Evolutionary conservation across 108 stramenopile genomes (phyloP).

Genomic region (Asterionellopsis glacialis): DNA sequence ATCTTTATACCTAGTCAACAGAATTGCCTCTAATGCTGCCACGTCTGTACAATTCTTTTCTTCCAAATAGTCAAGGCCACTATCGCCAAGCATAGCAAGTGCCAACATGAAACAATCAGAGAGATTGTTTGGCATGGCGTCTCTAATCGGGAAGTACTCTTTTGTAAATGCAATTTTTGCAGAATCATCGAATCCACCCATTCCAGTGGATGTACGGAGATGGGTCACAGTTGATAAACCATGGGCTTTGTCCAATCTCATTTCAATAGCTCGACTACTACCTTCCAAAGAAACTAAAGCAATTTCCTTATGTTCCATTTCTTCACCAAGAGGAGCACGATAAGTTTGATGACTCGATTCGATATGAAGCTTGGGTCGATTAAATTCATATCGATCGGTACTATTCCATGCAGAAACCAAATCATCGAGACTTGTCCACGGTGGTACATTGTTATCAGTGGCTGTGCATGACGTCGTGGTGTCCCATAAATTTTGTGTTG

Average conservation of each 20-base stretch:
- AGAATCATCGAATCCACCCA: not conserved
- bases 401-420: constrained; percentile 10
- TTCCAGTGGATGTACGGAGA: constrained; percentile 3
- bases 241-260: constrained; percentile 17
- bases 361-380: constrained; percentile 1
- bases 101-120: constrained; percentile 21
- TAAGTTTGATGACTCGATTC: constrained; percentile 8
- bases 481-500: constrained; percentile 6
- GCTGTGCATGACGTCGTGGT: not conserved
- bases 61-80: not conserved
- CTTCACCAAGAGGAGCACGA: constrained; percentile 6
- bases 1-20: too few species aligned
- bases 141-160: not conserved
- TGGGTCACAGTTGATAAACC: constrained; percentile 33
- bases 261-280: constrained; percentile 12
- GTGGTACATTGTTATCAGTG: not conserved
- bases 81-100: constrained; percentile 14
- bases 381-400: not conserved
- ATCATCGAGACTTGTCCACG: constrained; percentile 17
- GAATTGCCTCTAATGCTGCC: too few species aligned
- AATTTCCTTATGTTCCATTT: constrained; percentile 24
- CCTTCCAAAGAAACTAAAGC: constrained; percentile 9
- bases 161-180: not conserved
- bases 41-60: not conserved
- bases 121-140: not conserved